phyloP scores from a whole-genome alignment of 2,329 filamentous ascomycete genomes.

The Sphaerostilbella broomeana region DNA sequence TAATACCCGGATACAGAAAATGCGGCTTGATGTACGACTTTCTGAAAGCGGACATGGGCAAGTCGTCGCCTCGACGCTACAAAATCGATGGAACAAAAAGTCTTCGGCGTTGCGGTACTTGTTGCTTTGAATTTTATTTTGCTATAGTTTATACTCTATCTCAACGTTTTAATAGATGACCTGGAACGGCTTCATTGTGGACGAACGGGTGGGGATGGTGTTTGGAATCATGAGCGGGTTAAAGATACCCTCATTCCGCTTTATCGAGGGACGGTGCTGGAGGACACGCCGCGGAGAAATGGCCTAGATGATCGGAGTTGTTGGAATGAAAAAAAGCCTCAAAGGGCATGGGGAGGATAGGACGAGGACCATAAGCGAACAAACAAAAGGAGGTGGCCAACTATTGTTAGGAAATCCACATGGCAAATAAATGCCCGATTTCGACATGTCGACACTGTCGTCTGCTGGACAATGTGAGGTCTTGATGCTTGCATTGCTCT shows the following conservation, averaged over 20 bases:
- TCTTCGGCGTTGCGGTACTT: conserved; percentile 8
- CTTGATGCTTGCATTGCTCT: too few relatives aligned
- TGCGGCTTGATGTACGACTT: conserved; percentile 5
- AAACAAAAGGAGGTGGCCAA: conserved; percentile 20
- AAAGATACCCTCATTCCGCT: conserved; percentile 11
- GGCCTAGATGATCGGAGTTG: conserved; percentile 2
- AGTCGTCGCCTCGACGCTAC: too few relatives aligned
- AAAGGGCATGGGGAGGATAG: conserved; percentile 12
- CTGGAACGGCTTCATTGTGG: conserved; percentile 10
- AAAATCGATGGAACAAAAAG: conserved; percentile 12
- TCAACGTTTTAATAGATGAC: conserved; percentile 10
- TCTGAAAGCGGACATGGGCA: too few relatives aligned
- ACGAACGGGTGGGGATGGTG: conserved; percentile 7
- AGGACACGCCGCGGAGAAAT: conserved; percentile 1
- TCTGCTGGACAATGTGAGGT: too few relatives aligned
- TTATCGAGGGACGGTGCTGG: conserved; percentile 4
- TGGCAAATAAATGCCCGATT: neutral
- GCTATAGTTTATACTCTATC: conserved; percentile 3
- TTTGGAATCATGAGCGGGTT: conserved; percentile 4
- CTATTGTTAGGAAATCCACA: conserved; percentile 17
- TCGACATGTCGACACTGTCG: neutral
- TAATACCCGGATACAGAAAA: conserved; percentile 25
- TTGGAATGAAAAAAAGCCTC: conserved; percentile 7
- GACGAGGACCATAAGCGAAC: conserved; percentile 11
- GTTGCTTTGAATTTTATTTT: conserved; percentile 1